Conservation (phyloP, 805 yeast species). For the Saturnispora zaruensis region DNA sequence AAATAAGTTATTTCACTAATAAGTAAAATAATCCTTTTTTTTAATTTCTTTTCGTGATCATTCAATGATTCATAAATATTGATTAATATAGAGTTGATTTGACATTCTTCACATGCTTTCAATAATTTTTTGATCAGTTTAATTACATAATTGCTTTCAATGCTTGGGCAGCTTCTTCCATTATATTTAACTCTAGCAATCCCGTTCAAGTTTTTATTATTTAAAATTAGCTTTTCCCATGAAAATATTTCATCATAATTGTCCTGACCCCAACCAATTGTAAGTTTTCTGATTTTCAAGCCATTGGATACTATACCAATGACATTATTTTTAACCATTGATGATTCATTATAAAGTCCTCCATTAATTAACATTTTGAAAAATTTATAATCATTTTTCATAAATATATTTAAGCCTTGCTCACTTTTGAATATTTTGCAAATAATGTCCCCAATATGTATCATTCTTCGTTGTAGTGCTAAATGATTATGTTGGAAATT, state of each 20-base stretch:
- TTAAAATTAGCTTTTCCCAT: constrained; percentile 9
- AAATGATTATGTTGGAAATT: constrained; percentile 6
- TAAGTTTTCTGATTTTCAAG: constrained; percentile 49
- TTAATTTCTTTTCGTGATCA: constrained; percentile 34
- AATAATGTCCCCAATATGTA: constrained; percentile 6
- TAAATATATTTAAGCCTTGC: constrained; percentile 56
- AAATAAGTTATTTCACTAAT: constrained; percentile 53
- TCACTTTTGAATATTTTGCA: neutral
- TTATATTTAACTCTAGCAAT: constrained; percentile 9
- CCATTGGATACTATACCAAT: constrained; percentile 12
- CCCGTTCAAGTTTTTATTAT: neutral
- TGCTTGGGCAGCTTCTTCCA: constrained; percentile 27
- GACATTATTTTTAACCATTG: constrained; percentile 8
- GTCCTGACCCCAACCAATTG: constrained; percentile 34
- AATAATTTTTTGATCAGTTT: constrained; percentile 63
- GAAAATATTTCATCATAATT: constrained; percentile 5
- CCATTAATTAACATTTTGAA: constrained; percentile 53
- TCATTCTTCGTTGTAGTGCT: neutral
- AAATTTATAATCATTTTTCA: constrained; percentile 46
- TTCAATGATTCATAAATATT: constrained; percentile 27
- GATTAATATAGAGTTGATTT: constrained; percentile 41
- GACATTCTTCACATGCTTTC: constrained; percentile 45
- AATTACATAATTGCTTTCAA: constrained; percentile 38
- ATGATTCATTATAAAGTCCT: constrained; percentile 26
- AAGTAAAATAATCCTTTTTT: constrained; percentile 54